phyloP scores from a whole-genome alignment of 139 green algal species.

The Helicosporidium sp. region DNA sequence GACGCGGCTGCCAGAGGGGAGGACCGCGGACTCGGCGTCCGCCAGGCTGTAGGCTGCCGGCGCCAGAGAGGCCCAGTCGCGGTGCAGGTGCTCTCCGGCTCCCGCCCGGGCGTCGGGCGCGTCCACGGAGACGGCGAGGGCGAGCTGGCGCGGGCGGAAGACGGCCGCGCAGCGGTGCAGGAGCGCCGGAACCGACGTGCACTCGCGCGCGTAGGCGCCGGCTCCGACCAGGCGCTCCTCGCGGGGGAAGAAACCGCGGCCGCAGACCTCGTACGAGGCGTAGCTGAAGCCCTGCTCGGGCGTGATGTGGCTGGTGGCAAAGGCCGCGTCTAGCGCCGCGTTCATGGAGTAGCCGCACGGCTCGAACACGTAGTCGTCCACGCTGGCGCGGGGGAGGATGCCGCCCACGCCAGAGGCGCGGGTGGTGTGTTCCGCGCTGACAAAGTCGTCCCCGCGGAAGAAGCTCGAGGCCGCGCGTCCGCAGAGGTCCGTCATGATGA shows the following conservation, averaged over 20 bases:
- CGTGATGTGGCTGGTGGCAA: constrained; percentile 94
- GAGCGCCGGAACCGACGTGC: constrained; percentile 13
- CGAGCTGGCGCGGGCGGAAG: constrained; percentile 35
- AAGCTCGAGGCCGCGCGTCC: constrained; percentile 45
- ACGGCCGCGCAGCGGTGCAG: constrained; percentile 18
- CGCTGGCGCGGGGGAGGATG: constrained; percentile 43
- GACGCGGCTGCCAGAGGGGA: too few relatives aligned
- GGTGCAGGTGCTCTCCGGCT: too few relatives aligned
- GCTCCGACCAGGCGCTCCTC: too few relatives aligned
- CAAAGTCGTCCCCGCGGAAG: constrained; percentile 40
- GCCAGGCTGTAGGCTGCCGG: too few relatives aligned
- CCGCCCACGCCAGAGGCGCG: constrained; percentile 35
- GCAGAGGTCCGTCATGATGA: constrained; percentile 88
- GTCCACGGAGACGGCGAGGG: constrained; percentile 32
- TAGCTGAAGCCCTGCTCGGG: constrained; percentile 82
- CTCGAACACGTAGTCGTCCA: constrained; percentile 97
- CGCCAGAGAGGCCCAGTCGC: too few relatives aligned
- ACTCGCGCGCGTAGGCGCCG: constrained; percentile 24
- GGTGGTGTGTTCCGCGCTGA: constrained; percentile 36
- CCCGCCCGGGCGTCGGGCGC: constrained; percentile 2
- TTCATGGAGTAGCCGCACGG: constrained; percentile 99
- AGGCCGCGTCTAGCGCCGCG: constrained; percentile 25
- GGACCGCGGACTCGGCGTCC: too few relatives aligned
- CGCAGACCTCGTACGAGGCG: constrained; percentile 70
- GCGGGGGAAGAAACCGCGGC: too few relatives aligned